Evolutionary conservation across 352 stramenopile genomes (phyloP).

Genomic region (Phytophthora sansomeana): DNA sequence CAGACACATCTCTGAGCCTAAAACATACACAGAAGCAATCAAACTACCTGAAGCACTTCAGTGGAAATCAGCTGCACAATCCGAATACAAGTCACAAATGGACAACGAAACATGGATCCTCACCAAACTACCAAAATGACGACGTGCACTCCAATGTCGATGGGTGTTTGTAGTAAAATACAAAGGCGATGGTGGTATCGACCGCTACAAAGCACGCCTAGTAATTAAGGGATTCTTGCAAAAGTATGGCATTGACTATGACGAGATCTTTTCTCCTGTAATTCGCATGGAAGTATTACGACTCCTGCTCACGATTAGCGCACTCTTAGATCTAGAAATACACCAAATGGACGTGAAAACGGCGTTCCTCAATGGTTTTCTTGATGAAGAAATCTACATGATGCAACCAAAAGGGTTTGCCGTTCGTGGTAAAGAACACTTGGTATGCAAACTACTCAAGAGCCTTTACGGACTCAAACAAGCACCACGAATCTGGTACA

Average conservation of each 20-base stretch:
- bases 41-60: no score
- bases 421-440: background rate
- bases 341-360: constrained; percentile 30
- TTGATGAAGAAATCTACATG: constrained; percentile 27
- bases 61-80: no score
- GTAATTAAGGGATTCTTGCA: constrained; percentile 12
- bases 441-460: no score
- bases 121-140: background rate
- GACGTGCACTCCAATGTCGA: constrained; percentile 1
- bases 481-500: no score
- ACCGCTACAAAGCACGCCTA: no score
- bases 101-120: constrained; percentile 3
- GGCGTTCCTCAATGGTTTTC: constrained; percentile 19
- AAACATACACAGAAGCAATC: no score
- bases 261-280: constrained; percentile 5
- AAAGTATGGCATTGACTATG: constrained; percentile 3
- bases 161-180: constrained; percentile 19
- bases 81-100: constrained; percentile 4
- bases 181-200: constrained; percentile 2
- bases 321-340: constrained; percentile 18
- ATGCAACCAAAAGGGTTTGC: constrained; percentile 4
- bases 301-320: constrained; percentile 11
- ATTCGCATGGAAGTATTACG: constrained; percentile 9
- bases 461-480: no score
- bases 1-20: no score